Conservation (phyloP, 1,284 basidiomycete species). For the Vanrija sp. region DNA sequence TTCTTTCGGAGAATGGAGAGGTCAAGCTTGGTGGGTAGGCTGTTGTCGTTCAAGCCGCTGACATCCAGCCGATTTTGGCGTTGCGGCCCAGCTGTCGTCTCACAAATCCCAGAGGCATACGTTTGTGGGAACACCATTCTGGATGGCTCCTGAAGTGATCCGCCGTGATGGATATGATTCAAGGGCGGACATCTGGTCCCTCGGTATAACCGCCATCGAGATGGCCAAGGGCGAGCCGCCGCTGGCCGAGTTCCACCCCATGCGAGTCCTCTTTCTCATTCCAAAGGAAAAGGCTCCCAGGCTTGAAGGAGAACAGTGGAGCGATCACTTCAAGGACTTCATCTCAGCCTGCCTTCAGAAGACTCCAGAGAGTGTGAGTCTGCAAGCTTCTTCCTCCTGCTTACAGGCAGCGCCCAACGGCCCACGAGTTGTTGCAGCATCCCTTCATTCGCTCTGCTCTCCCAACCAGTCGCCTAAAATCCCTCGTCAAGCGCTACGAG, state of each 20-base stretch:
- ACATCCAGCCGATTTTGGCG: constrained; percentile 95
- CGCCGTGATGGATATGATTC: constrained; percentile 95
- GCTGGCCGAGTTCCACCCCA: constrained; percentile 79
- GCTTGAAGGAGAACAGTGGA: constrained; percentile 60
- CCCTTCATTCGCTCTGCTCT: constrained; percentile 81
- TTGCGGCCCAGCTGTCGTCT: constrained; percentile 86
- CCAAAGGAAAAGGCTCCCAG: constrained; percentile 82
- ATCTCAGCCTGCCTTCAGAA: constrained; percentile 87
- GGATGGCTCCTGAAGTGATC: constrained; percentile 99
- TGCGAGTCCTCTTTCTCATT: constrained; percentile 87
- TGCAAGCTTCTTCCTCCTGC: background rate
- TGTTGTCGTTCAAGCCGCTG: constrained; percentile 71
- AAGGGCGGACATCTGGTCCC: constrained; percentile 94
- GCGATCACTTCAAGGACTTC: constrained; percentile 86
- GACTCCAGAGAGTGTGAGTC: constrained; percentile 69
- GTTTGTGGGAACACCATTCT: constrained; percentile 92
- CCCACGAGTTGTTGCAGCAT: constrained; percentile 86
- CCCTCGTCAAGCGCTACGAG: constrained; percentile 80
- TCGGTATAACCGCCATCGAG: constrained; percentile 92
- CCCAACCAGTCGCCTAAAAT: constrained; percentile 74
- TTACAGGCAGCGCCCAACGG: constrained; percentile 68
- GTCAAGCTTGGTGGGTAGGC: constrained; percentile 68
- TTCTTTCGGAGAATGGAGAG: constrained; percentile 81
- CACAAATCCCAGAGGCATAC: constrained; percentile 88
- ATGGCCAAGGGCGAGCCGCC: constrained; percentile 93